Conservation (phyloP, 2,329 filamentous ascomycete genomes). For the Alternaria arbusti region DNA sequence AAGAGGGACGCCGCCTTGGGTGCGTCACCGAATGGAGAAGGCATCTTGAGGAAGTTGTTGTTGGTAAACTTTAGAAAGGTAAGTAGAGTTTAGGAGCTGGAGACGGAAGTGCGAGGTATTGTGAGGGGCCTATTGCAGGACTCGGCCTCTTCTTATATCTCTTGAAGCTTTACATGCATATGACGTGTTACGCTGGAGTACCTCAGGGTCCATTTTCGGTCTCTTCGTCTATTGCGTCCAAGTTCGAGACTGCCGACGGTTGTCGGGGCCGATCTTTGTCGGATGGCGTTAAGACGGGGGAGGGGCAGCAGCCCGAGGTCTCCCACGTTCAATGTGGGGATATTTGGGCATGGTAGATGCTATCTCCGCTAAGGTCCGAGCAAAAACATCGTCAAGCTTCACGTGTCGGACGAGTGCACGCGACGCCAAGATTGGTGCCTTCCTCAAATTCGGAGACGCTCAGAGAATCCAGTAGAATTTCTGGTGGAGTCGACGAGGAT, state of each 20-base stretch:
- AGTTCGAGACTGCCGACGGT: background rate
- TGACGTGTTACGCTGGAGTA: constrained; percentile 10
- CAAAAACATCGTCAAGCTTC: background rate
- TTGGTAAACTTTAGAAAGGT: background rate
- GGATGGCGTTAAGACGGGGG: constrained; percentile 10
- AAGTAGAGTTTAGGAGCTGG: background rate
- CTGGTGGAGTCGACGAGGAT: background rate
- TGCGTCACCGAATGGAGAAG: constrained; percentile 33
- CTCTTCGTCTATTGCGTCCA: background rate
- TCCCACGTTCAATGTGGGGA: background rate
- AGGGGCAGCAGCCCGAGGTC: constrained; percentile 4
- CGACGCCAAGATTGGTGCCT: background rate
- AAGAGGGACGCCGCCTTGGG: constrained; percentile 49
- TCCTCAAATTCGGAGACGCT: background rate
- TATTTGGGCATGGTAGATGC: background rate
- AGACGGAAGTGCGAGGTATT: background rate
- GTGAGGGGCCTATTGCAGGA: background rate
- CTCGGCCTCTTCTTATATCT: constrained; percentile 3
- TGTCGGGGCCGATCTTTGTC: constrained; percentile 2
- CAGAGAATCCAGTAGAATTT: background rate
- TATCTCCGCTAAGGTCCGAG: constrained; percentile 12
- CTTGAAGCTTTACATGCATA: background rate
- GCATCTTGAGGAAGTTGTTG: constrained; percentile 12
- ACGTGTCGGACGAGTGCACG: background rate
- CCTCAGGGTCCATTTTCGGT: background rate